Base-by-base conservation (phyloP, 1,284 basidiomycete genomes). In the Rhodotorula glutinis region DNA sequence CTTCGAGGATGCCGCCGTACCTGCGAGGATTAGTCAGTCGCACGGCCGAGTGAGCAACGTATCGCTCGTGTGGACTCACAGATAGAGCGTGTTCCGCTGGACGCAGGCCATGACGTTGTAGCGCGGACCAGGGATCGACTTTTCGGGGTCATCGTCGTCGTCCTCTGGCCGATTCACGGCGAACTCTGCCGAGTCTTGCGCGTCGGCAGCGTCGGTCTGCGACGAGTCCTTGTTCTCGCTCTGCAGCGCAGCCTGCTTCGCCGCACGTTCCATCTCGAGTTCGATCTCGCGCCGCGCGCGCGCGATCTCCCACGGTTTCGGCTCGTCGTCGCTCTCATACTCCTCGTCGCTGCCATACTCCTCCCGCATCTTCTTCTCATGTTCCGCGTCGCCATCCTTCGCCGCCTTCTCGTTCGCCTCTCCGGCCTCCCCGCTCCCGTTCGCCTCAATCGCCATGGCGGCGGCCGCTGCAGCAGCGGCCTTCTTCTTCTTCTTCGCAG, bases 91-190 rank as follows among this genome's bases (percentile, higher is more conserved):
- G 77, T 94, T 95, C 43, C 87, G 85, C 57, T 92, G 82, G 3
- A 95, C 87, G 0, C 91, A 88, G 14, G 95, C 82, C 91, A 96
- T 95, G 3, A 90, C 85, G 73, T 96, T 96, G 79, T 94, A 96
- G n/a, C 92, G 83, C 2, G 87, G 84, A 14, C 89, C 80, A 0
- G 93, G 93, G 0, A 83, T 79, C 0, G 87, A 87, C 67, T 85
- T 80, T 44, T 82, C 80, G 0, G 91, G 90, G 75, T 93, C 91
- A 62, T 91, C 86, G 0, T 89, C 86, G 33, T 81, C 76, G 23
- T 84, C 81, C 33, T 14, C 49, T 14, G 40, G 14, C 38, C 27
- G 27, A 38, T 78, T 77, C 27, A 54, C 49, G 5, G 41, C 60
- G 9, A 54, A 49, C 23, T 49, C 59, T 41, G 53, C 53, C 21